These are phyloP conservation scores for Colletotrichum tamarilloi DNA, from an alignment of 2,329 filamentous ascomycete genomes.

Conservation along the genomic window DNA sequence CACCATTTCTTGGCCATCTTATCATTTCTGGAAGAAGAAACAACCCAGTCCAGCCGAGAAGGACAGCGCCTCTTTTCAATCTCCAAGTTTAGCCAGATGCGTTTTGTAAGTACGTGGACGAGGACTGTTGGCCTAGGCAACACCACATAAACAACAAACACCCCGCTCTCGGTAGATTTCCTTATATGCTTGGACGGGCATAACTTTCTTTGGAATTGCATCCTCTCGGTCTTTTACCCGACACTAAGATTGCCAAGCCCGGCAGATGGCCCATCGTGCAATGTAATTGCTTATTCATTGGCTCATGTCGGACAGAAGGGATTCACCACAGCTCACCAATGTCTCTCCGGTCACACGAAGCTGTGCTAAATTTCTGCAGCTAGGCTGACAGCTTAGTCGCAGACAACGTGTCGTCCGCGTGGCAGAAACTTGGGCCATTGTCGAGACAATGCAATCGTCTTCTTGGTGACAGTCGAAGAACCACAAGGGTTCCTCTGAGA, in stretches of 20 bases:
- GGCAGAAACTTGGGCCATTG: background rate
- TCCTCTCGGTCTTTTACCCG: constrained; percentile 26
- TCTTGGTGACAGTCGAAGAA: too few species aligned
- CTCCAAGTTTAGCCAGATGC: constrained; percentile 19
- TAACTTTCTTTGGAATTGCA: constrained; percentile 1
- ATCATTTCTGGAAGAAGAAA: constrained; percentile 30
- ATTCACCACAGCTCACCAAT: background rate
- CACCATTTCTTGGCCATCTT: constrained; percentile 28
- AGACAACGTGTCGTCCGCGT: background rate
- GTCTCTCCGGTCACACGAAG: background rate
- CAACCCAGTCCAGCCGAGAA: background rate
- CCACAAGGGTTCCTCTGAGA: background rate
- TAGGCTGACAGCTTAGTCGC: background rate
- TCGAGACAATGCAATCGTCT: background rate
- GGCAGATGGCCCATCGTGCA: constrained; percentile 14
- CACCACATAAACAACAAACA: background rate
- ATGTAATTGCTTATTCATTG: constrained; percentile 4
- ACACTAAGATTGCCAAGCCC: constrained; percentile 8
- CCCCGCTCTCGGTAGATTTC: constrained; percentile 25
- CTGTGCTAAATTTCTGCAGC: background rate
- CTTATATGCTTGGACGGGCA: background rate
- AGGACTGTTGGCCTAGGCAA: constrained; percentile 11
- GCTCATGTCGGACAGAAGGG: background rate
- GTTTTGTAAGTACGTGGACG: constrained; percentile 1
- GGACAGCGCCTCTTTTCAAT: background rate